Conservation (phyloP, 140 eudicot species). For the Oenanthe javanica region DNA sequence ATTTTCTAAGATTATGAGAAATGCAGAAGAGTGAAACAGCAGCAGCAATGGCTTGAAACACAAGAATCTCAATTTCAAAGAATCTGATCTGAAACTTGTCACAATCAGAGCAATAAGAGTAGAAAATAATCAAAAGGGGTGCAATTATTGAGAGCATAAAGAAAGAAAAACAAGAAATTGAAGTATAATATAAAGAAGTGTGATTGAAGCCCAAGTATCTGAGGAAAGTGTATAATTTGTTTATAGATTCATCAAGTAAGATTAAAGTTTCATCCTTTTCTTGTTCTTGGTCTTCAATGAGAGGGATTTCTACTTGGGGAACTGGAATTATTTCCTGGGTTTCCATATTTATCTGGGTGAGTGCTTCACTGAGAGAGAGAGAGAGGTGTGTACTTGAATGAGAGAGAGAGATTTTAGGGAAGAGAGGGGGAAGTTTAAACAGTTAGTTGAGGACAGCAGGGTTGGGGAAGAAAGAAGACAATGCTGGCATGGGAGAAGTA, state of each 20-base stretch:
- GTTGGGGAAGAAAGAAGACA: background rate
- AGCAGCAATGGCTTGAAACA: slow-evolving; percentile 43
- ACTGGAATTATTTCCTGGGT: background rate
- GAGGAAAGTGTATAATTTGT: slow-evolving; percentile 36
- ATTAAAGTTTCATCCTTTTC: slow-evolving; percentile 8
- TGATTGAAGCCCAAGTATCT: slow-evolving; percentile 48
- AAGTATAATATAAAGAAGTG: slow-evolving; percentile 14
- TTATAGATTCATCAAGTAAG: slow-evolving; percentile 25
- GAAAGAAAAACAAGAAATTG: slow-evolving; percentile 44
- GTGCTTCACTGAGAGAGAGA: too few relatives aligned
- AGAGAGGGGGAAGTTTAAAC: background rate
- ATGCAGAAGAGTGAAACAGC: slow-evolving; percentile 53
- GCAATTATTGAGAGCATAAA: slow-evolving; percentile 25
- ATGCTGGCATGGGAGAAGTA: background rate
- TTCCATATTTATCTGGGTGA: background rate
- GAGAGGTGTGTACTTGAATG: too few relatives aligned
- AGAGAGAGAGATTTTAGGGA: too few relatives aligned
- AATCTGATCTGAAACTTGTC: slow-evolving; percentile 35
- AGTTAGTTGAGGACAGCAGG: background rate
- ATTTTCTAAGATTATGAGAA: slow-evolving; percentile 57
- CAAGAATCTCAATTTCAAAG: slow-evolving; percentile 54
- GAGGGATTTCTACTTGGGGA: slow-evolving; percentile 11
- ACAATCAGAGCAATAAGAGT: slow-evolving; percentile 42
- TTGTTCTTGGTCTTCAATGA: slow-evolving; percentile 12
- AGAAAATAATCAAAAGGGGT: slow-evolving; percentile 29